Percentiles rank a stretch among this genome's conserved stretches.
Evolutionary conservation across 805 yeast species (phyloP).

Genomic region (Diddensiella transvaalensis): DNA sequence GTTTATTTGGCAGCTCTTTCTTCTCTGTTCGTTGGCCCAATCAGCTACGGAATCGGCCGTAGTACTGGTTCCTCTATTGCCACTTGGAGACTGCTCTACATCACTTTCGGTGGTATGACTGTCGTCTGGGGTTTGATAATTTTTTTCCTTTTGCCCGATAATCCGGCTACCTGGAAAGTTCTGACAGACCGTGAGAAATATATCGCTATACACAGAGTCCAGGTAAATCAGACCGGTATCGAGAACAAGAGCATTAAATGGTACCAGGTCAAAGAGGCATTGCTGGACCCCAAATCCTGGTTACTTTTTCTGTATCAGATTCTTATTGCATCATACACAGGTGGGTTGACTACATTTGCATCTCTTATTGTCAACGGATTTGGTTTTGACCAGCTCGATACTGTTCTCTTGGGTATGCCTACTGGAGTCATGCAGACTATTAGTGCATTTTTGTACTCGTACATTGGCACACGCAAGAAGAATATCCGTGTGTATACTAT

Average conservation of each 20-base stretch:
- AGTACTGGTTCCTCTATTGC: constrained; percentile 33
- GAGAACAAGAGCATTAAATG: constrained; percentile 47
- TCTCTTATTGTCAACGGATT: constrained; percentile 39
- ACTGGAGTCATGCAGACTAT: constrained; percentile 35
- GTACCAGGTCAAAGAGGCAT: constrained; percentile 45
- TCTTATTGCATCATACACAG: constrained; percentile 31
- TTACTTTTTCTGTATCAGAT: constrained; percentile 33
- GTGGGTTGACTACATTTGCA: constrained; percentile 45
- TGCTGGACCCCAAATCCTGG: constrained; percentile 46
- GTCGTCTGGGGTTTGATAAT: constrained; percentile 35
- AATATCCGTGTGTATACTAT: constrained; percentile 11
- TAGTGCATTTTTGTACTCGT: constrained; percentile 6
- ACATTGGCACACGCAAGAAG: constrained; percentile 13
- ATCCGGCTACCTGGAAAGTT: constrained; percentile 50
- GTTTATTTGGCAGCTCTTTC: constrained; percentile 14
- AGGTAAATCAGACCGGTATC: constrained; percentile 36
- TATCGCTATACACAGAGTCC: constrained; percentile 44
- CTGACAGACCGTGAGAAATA: constrained; percentile 48
- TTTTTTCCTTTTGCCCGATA: constrained; percentile 46
- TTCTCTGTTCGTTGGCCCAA: constrained; percentile 15
- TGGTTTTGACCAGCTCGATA: constrained; percentile 34
- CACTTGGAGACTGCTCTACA: constrained; percentile 48
- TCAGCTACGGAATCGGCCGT: constrained; percentile 34
- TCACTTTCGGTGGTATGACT: constrained; percentile 48
- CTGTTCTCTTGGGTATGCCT: constrained; percentile 47